A percentile compares a stretch with the other conserved stretches of the same genome.
phyloP scores from a whole-genome alignment of 371 early-diverging fungal species.

The Actinomortierella wolfii region DNA sequence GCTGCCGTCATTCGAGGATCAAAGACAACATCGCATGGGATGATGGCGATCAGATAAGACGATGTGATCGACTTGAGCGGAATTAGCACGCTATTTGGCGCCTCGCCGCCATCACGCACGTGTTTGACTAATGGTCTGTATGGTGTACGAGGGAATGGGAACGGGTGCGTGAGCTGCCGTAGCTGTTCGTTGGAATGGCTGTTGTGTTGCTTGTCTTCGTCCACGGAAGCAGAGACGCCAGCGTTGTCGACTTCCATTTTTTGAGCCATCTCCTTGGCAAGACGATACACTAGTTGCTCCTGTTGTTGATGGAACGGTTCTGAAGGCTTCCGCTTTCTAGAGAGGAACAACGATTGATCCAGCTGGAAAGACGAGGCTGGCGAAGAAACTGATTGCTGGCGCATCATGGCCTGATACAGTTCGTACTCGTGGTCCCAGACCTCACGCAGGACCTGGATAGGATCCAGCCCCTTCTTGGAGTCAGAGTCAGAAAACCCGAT shows the following conservation, averaged over 20 bases:
- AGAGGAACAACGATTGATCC: background rate
- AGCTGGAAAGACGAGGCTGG: background rate
- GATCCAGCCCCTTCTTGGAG: conserved; percentile 9
- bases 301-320: conserved; percentile 46
- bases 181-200: background rate
- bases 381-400: too few species aligned
- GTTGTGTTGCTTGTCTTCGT: conserved; percentile 6
- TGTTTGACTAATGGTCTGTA: conserved; percentile 22
- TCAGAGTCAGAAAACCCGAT: conserved; percentile 20
- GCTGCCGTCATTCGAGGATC: conserved; percentile 8
- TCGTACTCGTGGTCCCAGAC: conserved; percentile 35
- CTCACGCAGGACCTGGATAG: conserved; percentile 22
- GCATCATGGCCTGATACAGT: conserved; percentile 19
- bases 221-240: conserved; percentile 40
- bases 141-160: conserved; percentile 42
- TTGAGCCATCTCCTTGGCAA: too few species aligned
- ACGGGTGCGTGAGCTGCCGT: conserved; percentile 7
- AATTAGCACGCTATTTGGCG: conserved; percentile 38
- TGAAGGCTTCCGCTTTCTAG: conserved; percentile 37
- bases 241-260: conserved; percentile 6
- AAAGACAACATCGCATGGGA: conserved; percentile 48
- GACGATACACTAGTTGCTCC: conserved; percentile 26
- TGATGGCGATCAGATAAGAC: conserved; percentile 31
- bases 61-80: conserved; percentile 40
- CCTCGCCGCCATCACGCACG: conserved; percentile 1